These are phyloP conservation scores for Trichosanthes cucumerina DNA, from an alignment of 306 rosid species.

Conservation along the genomic window DNA sequence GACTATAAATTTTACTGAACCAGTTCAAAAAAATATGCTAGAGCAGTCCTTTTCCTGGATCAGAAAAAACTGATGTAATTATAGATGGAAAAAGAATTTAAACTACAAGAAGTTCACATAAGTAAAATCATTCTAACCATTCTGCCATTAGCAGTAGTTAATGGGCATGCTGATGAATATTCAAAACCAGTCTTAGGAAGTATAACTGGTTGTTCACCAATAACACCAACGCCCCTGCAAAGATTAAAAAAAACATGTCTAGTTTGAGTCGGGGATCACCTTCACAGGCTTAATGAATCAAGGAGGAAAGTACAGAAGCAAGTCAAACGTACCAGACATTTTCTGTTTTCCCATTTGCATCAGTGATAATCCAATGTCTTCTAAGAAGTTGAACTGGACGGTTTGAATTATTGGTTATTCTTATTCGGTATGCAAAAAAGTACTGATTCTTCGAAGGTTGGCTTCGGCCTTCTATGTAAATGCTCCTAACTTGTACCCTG, in stretches of 20 bases:
- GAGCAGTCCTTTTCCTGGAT: background rate
- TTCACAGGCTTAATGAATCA: background rate
- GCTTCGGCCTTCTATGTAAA: slow-evolving; percentile 88
- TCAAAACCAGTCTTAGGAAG: slow-evolving; percentile 83
- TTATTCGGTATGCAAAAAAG: slow-evolving; percentile 86
- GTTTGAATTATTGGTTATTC: slow-evolving; percentile 78
- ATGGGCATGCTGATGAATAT: slow-evolving; percentile 93
- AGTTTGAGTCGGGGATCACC: background rate
- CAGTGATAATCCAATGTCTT: slow-evolving; percentile 96
- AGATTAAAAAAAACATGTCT: background rate
- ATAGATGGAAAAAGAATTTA: background rate
- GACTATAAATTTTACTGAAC: background rate
- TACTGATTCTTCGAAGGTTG: slow-evolving; percentile 72
- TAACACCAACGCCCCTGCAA: slow-evolving; percentile 88
- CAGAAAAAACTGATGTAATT: background rate
- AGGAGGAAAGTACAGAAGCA: slow-evolving; percentile 15
- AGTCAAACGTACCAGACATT: slow-evolving; percentile 58
- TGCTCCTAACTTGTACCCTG: slow-evolving; percentile 92
- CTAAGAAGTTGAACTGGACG: slow-evolving; percentile 76
- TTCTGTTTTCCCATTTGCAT: slow-evolving; percentile 75
- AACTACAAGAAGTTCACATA: background rate
- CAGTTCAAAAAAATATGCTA: background rate
- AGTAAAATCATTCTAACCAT: slow-evolving; percentile 50
- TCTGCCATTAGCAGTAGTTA: slow-evolving; percentile 80
- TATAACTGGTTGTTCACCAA: slow-evolving; percentile 90